Percentiles rank a stretch among this genome's conserved stretches.
Conservation (phyloP, 768 basidiomycete genomes). For the Mycena rosella region DNA sequence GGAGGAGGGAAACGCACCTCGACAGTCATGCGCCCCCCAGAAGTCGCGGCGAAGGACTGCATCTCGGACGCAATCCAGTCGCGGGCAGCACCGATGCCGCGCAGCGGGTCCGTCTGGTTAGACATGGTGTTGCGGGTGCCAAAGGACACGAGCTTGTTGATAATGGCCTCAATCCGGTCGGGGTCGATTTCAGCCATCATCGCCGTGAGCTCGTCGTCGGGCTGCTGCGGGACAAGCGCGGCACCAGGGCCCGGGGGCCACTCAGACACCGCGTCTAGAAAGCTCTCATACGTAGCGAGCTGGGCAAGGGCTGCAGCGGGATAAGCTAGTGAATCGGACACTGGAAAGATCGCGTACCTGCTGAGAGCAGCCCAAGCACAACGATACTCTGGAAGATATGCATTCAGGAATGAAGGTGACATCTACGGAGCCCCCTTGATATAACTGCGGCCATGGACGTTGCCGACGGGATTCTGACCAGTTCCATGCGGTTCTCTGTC, state of each 20-base stretch:
- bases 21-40: slow-evolving; percentile 58
- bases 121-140: slow-evolving; percentile 68
- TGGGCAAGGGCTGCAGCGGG: slow-evolving; percentile 16
- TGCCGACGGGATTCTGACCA: neutral
- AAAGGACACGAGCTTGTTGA: slow-evolving; percentile 66
- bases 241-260: slow-evolving; percentile 67
- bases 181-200: slow-evolving; percentile 64
- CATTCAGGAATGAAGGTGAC: slow-evolving; percentile 1
- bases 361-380: slow-evolving; percentile 18
- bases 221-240: slow-evolving; percentile 55
- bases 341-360: neutral
- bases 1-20: slow-evolving; percentile 36
- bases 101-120: slow-evolving; percentile 63
- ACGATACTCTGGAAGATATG: neutral
- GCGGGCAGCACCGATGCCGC: slow-evolving; percentile 67
- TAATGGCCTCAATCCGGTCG: slow-evolving; percentile 58
- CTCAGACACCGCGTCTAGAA: slow-evolving; percentile 33
- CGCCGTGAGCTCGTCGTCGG: slow-evolving; percentile 55
- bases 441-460: slow-evolving; percentile 6
- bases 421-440: neutral
- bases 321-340: neutral
- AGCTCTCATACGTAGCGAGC: slow-evolving; percentile 5
- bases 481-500: slow-evolving; percentile 24
- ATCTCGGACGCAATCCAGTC: slow-evolving; percentile 68
- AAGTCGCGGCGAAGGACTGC: slow-evolving; percentile 52